phyloP scores from a whole-genome alignment of 106 monocot genomes.

The Apostasia ramifera region DNA sequence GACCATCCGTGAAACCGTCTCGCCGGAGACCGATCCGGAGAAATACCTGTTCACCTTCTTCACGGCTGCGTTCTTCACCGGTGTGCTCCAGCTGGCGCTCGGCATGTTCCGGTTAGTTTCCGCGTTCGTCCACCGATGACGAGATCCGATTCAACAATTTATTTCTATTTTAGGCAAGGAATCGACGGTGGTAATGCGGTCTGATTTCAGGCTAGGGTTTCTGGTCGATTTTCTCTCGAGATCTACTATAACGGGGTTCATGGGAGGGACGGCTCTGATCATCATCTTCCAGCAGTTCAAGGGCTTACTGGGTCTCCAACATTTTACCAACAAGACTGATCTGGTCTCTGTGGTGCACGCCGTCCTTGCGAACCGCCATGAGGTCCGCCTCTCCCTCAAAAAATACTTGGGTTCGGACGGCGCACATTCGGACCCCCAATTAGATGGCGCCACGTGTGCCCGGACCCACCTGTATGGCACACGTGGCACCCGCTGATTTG shows the following conservation, averaged over 20 bases:
- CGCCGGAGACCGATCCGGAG: slow-evolving; percentile 23
- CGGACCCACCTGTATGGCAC: too few relatives aligned
- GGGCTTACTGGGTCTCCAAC: slow-evolving; percentile 16
- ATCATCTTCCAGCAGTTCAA: slow-evolving; percentile 22
- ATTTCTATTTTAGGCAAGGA: too few relatives aligned
- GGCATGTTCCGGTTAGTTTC: slow-evolving; percentile 53
- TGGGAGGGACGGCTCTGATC: slow-evolving; percentile 8
- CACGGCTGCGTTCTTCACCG: slow-evolving; percentile 76
- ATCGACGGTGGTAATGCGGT: not conserved
- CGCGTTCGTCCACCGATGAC: not conserved
- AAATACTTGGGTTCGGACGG: too few relatives aligned
- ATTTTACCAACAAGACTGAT: slow-evolving; percentile 14
- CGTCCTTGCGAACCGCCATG: slow-evolving; percentile 2
- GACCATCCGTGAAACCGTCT: slow-evolving; percentile 28
- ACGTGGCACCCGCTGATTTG: too few relatives aligned
- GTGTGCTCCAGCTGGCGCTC: slow-evolving; percentile 43
- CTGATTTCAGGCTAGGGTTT: slow-evolving; percentile 24
- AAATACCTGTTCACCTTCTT: slow-evolving; percentile 46
- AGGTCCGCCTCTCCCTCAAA: slow-evolving; percentile 1
- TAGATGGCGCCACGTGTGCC: too few relatives aligned
- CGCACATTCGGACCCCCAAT: too few relatives aligned
- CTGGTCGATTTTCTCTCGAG: slow-evolving; percentile 16
- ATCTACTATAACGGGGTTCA: slow-evolving; percentile 10
- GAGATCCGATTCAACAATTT: too few relatives aligned
- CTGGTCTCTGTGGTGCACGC: slow-evolving; percentile 12